A percentile compares a stretch with the other conserved stretches of the same genome.
Conservation (phyloP, 352 stramenopile species). For the Phytophthora capsici region DNA sequence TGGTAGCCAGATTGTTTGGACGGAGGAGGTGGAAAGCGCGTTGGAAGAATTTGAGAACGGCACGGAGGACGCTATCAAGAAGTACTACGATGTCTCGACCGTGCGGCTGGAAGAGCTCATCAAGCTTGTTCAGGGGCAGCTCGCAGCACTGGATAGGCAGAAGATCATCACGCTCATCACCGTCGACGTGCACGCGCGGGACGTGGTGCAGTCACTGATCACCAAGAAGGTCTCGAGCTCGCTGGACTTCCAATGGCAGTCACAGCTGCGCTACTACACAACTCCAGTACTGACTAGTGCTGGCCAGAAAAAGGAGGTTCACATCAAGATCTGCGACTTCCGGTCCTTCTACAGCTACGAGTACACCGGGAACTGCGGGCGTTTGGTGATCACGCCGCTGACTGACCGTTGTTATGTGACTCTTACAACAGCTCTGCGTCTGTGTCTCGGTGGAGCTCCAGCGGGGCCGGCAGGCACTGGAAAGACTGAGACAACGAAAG, state of each 20-base stretch:
- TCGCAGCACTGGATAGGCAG: conserved; percentile 71
- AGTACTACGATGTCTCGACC: conserved; percentile 93
- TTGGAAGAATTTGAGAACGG: conserved; percentile 96
- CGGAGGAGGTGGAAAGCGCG: conserved; percentile 89
- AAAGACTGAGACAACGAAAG: conserved; percentile 90
- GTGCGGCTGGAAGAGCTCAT: conserved; percentile 93
- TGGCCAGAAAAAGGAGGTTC: conserved; percentile 66
- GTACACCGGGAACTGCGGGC: conserved; percentile 95
- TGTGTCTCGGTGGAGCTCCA: conserved; percentile 82
- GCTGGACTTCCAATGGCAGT: conserved; percentile 95
- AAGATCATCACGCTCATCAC: conserved; percentile 98
- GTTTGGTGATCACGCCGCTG: conserved; percentile 84
- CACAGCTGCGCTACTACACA: conserved; percentile 95
- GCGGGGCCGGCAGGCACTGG: conserved; percentile 83
- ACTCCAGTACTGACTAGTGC: conserved; percentile 53
- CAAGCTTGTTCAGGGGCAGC: conserved; percentile 91
- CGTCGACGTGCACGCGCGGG: conserved; percentile 96
- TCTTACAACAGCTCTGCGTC: conserved; percentile 76
- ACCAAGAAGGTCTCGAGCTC: conserved; percentile 92
- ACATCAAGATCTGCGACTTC: conserved; percentile 93
- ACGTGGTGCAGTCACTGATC: conserved; percentile 94
- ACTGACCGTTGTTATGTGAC: conserved; percentile 89
- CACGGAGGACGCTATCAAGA: conserved; percentile 95
- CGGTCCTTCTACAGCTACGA: conserved; percentile 95
- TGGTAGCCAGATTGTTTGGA: conserved; percentile 95